Base-by-base conservation (phyloP, 2,329 filamentous ascomycete genomes). In the Aspergillus aculeatinus region DNA sequence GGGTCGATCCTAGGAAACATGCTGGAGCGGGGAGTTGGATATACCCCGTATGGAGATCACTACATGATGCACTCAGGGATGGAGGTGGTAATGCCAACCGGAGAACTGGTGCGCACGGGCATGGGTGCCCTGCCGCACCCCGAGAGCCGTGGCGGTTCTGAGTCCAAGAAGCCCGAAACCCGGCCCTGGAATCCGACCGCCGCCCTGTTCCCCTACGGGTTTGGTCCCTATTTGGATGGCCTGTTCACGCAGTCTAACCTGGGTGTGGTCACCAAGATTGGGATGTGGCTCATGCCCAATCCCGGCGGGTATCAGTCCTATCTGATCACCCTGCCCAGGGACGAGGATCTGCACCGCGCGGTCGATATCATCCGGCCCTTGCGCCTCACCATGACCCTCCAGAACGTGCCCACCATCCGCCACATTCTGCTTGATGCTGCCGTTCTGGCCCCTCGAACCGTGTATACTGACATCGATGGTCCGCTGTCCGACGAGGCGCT, bases 181-280 rank as follows among this genome's bases (percentile, higher is more conserved):
- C 27, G 9, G 42, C 42, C 1, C 23, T 59, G 39, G 42, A 50
- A 59, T 31, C 5, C 42, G 48, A 49, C 51, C 47, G 29, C 44
- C 33, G 7, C 39, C 35, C 14, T 27, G 3, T 54, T 48, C 2
- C 73, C 76, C 74, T 59, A 59, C 48, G 78, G 78, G 0, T 80
- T 77, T 59, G 77, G 77, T 1, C 77, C 77, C 1, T 68, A 68
- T 31, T 68, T 69, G 16, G 74, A 76, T 56, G 80, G 80, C 2
- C 76, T 85, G 14, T 85, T 85, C 63, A 77, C 79, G 0, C 82
- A 85, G 66, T 79, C 76, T 21, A 83, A 80, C 60, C 74, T 83
- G 12, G 83, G 82, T 33, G 81, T 85, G 39, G 79, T 83, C 6
- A 81, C 80, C 3, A 84, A 85, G 68, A 81, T 85, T 77, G 83